Evolutionary conservation across 2,329 filamentous ascomycete species (phyloP).

Genomic region (Talaromyces albobiverticillius): DNA sequence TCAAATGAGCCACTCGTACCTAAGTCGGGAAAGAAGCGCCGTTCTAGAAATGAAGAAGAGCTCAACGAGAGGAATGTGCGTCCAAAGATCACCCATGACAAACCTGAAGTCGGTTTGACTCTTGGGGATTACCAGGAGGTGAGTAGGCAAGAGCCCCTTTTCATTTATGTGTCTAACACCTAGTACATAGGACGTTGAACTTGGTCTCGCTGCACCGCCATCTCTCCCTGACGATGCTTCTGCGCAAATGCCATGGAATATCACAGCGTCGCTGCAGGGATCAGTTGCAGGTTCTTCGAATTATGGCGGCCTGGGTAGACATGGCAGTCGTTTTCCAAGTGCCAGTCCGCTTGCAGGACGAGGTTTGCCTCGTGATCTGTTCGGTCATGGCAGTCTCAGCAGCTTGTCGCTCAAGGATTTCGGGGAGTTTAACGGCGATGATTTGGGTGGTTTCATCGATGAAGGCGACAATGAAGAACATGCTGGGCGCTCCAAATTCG

Average conservation of each 20-base stretch:
- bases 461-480: background rate
- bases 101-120: constrained; percentile 32
- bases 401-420: constrained; percentile 22
- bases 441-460: constrained; percentile 18
- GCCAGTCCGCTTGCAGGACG: constrained; percentile 61
- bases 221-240: constrained; percentile 66
- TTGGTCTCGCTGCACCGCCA: constrained; percentile 65
- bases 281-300: constrained; percentile 46
- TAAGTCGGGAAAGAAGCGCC: constrained; percentile 27
- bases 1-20: constrained; percentile 30
- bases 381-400: constrained; percentile 23
- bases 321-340: constrained; percentile 54
- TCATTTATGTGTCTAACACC: background rate
- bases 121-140: constrained; percentile 32
- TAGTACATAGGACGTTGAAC: constrained; percentile 54
- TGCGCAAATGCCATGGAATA: constrained; percentile 68
- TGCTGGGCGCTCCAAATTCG: background rate
- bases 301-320: constrained; percentile 37
- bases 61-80: constrained; percentile 39
- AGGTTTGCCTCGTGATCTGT: constrained; percentile 32
- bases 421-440: constrained; percentile 23
- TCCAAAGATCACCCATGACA: constrained; percentile 26
- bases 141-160: constrained; percentile 2
- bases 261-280: constrained; percentile 53
- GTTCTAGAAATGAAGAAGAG: constrained; percentile 22